Evolutionary conservation across 2,329 filamentous ascomycete species (phyloP).

Genomic region (Pseudogymnoascus verrucosus): DNA sequence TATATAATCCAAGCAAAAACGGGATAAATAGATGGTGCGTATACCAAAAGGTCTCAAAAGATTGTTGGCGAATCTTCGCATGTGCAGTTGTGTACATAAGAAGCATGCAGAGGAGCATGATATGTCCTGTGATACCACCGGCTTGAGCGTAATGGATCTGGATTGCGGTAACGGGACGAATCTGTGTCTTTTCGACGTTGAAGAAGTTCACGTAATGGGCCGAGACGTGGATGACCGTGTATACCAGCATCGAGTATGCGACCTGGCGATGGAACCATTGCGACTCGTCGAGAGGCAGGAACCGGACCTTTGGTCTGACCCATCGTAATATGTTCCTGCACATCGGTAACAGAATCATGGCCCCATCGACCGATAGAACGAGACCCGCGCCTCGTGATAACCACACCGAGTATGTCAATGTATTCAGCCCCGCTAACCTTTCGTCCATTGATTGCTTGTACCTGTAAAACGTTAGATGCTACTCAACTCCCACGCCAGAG

Average conservation of each 20-base stretch:
- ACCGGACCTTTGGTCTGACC: conserved; percentile 78
- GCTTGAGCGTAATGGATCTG: conserved; percentile 87
- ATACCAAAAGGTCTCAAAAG: conserved; percentile 98
- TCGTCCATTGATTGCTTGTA: conserved; percentile 64
- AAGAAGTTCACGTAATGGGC: conserved; percentile 98
- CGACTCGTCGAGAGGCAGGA: conserved; percentile 90
- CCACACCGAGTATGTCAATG: conserved; percentile 84
- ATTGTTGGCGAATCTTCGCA: conserved; percentile 87
- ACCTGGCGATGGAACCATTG: conserved; percentile 95
- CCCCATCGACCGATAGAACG: conserved; percentile 73
- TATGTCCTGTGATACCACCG: conserved; percentile 88
- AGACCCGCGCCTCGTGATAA: conserved; percentile 89
- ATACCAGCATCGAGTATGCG: conserved; percentile 81
- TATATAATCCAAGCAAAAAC: conserved; percentile 88
- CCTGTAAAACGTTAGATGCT: conserved; percentile 41
- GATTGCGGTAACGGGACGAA: conserved; percentile 71
- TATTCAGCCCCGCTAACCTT: conserved; percentile 70
- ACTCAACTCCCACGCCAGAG: conserved; percentile 20
- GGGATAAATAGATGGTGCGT: conserved; percentile 98
- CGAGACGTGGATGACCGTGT: conserved; percentile 66
- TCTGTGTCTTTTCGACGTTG: conserved; percentile 81
- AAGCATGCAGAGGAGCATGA: conserved; percentile 99
- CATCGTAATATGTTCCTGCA: conserved; percentile 83
- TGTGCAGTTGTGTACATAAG: conserved; percentile 97
- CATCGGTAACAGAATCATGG: conserved; percentile 87